Base-by-base conservation (phyloP, 805 yeast species). In the Lachancea sp. region DNA sequence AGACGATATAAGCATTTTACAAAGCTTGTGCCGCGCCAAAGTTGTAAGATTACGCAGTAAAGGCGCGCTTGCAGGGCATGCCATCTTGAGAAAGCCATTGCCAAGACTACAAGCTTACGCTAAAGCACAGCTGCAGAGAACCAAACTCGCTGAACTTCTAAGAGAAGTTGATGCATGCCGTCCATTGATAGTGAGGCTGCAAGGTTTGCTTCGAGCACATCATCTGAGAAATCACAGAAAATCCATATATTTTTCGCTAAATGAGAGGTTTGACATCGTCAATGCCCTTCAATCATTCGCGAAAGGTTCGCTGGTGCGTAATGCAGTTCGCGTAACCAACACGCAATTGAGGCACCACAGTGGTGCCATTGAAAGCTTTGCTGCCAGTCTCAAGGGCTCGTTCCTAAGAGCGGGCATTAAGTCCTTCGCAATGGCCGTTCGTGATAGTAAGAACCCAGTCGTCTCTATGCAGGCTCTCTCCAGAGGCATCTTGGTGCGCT, bases 401-500 rank as follows among this genome's bases (percentile, higher is more conserved):
- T 30, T 29, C 15, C 32, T 30, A 31, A 27, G 45, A 22, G 12
- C 17, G 11, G 34, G 45, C 19, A 36, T 42, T 9, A 42, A 42
- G 12, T 42, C 45, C 13, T 20, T 42, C 4, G 45, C 40, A 27
- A 38, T 38, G 20, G 42, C 46, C 8, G 46, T 43, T 5, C 37
- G 42, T 13, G 46, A 37, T 34, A 43, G 42, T 15, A 38, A 38
- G 25, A 42, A 43, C n/a, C 47, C 47, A 15, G 40, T 44, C n/a
- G 31, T 30, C 13, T 39, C 39, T 4, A 49, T 85, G 2, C 93
- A 86, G 61, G 72, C 85, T 0, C 52, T 65, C 5, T 67, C 81
- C 45, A 72, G 89, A 51, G 95, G 91, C 22, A 75, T 81, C 5
- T 65, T 81, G 22, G 63, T 73, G 1, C 68, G 95, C 49, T 81